phyloP scores from a whole-genome alignment of 176 grass and related monocot species.

The Musa schizocarpa region DNA sequence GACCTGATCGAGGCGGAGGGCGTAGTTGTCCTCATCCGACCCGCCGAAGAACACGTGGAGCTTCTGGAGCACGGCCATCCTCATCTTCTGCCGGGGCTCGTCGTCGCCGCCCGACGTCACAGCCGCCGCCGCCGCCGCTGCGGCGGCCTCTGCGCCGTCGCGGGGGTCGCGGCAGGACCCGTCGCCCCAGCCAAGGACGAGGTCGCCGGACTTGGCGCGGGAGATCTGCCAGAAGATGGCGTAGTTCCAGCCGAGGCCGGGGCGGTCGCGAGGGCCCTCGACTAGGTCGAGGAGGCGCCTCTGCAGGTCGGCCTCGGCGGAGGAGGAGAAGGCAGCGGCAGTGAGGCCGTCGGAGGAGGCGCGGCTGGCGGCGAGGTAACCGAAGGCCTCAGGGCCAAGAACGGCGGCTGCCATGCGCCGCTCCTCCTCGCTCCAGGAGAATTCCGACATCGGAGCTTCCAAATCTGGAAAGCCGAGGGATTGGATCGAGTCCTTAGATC shows the following conservation, averaged over 20 bases:
- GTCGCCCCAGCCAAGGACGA: slow-evolving; percentile 92
- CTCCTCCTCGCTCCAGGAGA: slow-evolving; percentile 62
- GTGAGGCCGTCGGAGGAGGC: slow-evolving; percentile 62
- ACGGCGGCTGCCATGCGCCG: slow-evolving; percentile 35
- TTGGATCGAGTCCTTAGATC: neutral
- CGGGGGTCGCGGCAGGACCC: slow-evolving; percentile 66
- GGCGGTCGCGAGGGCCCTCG: slow-evolving; percentile 32
- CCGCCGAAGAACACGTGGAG: slow-evolving; percentile 58
- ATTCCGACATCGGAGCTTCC: slow-evolving; percentile 6
- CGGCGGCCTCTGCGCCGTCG: slow-evolving; percentile 32
- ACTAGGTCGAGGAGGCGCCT: slow-evolving; percentile 80
- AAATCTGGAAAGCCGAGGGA: neutral
- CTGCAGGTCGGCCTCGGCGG: slow-evolving; percentile 51
- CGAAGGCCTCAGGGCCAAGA: slow-evolving; percentile 66
- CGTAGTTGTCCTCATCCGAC: slow-evolving; percentile 71
- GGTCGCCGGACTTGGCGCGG: slow-evolving; percentile 61
- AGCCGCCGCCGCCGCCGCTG: slow-evolving; percentile 20
- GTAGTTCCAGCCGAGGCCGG: slow-evolving; percentile 74
- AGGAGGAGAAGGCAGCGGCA: slow-evolving; percentile 9
- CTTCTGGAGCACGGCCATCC: slow-evolving; percentile 59
- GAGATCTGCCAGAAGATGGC: slow-evolving; percentile 95
- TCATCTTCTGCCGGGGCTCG: slow-evolving; percentile 36
- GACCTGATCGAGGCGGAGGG: slow-evolving; percentile 62
- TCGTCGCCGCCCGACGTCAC: slow-evolving; percentile 12
- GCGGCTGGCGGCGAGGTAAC: slow-evolving; percentile 54